Evolutionary conservation across 495 filamentous ascomycete species (phyloP).

Genomic region (Neurospora sp.): DNA sequence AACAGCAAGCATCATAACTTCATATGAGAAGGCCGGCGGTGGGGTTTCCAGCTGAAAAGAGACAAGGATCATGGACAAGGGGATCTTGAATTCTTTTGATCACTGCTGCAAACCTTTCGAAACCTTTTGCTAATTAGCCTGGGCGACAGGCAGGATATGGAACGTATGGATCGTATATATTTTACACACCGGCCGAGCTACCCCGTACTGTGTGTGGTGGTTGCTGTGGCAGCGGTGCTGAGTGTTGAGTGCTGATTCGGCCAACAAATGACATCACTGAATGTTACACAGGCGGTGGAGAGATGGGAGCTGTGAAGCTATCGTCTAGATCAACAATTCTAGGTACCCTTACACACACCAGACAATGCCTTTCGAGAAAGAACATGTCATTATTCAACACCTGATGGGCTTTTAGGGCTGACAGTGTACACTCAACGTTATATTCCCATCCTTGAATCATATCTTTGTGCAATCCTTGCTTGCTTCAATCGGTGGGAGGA

Average conservation of each 20-base stretch:
- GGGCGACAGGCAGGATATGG: not conserved
- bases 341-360: not conserved
- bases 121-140: not conserved
- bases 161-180: not conserved
- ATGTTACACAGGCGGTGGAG: not conserved
- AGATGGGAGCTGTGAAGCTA: not conserved
- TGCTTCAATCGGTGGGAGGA: not conserved
- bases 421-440: not conserved
- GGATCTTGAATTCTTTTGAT: not conserved
- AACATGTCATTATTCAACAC: not conserved
- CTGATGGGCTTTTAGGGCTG: not conserved
- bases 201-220: not conserved
- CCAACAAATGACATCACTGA: slow-evolving; percentile 12
- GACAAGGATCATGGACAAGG: not conserved
- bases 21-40: not conserved
- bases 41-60: not conserved
- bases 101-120: not conserved
- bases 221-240: not conserved
- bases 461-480: not conserved
- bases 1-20: not conserved
- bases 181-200: not conserved
- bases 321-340: not conserved
- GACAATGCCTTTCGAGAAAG: not conserved
- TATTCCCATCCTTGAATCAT: not conserved
- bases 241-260: slow-evolving; percentile 7